phyloP scores from a whole-genome alignment of 208 protist genomes.

The Borovskyia barvae region DNA sequence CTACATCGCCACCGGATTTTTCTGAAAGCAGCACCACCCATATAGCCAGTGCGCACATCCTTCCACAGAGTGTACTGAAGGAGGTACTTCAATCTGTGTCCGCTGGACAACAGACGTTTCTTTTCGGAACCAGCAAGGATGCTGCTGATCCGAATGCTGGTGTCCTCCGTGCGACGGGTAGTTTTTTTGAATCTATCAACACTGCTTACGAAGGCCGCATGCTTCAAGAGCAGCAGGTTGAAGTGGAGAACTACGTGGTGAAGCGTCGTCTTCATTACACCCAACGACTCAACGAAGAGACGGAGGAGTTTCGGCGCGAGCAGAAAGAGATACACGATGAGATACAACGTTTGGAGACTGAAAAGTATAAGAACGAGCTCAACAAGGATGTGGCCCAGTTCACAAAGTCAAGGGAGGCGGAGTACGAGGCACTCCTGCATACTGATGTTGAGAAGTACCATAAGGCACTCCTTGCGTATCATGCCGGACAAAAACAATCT shows the following conservation, averaged over 20 bases:
- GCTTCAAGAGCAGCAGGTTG: constrained; percentile 28
- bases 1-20: background rate
- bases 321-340: constrained; percentile 43
- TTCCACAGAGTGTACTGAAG: constrained; percentile 18
- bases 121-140: constrained; percentile 18
- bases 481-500: constrained; percentile 8
- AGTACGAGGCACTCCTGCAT: constrained; percentile 31
- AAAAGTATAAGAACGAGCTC: constrained; percentile 40
- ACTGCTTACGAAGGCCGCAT: constrained; percentile 31
- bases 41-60: constrained; percentile 5
- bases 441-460: constrained; percentile 42
- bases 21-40: background rate
- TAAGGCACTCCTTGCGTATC: constrained; percentile 31
- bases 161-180: constrained; percentile 20
- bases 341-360: constrained; percentile 32
- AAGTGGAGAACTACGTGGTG: constrained; percentile 29
- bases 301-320: constrained; percentile 48
- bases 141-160: constrained; percentile 5
- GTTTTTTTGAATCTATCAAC: constrained; percentile 44
- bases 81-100: constrained; percentile 22
- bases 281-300: constrained; percentile 43
- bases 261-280: constrained; percentile 33
- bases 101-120: constrained; percentile 21
- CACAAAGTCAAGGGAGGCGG: constrained; percentile 26
- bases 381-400: constrained; percentile 38